Evolutionary conservation across 2,329 filamentous ascomycete genomes (phyloP).

Genomic region (Graphium sp.): DNA sequence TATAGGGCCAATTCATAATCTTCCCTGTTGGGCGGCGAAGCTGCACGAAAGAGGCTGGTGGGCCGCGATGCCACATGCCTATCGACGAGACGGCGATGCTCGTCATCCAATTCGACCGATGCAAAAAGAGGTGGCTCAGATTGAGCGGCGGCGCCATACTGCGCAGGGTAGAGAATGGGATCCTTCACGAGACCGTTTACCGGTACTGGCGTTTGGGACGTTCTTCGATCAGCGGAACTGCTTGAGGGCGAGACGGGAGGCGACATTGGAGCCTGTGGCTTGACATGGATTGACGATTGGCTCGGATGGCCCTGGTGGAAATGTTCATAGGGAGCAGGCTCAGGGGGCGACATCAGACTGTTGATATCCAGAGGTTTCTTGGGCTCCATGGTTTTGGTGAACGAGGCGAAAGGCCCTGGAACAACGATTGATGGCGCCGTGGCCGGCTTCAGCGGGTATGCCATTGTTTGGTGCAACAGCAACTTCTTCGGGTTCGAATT

Average conservation of each 20-base stretch:
- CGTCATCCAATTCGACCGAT: conserved; percentile 19
- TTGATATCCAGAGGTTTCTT: conserved; percentile 29
- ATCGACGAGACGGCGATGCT: conserved; percentile 27
- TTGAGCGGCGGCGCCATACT: conserved; percentile 22
- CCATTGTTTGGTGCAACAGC: too few species aligned
- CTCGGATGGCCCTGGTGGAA: conserved; percentile 21
- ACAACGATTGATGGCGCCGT: conserved; percentile 10
- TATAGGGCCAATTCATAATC: conserved; percentile 36
- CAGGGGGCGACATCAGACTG: conserved; percentile 46
- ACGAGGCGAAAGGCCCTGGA: conserved; percentile 11
- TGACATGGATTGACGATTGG: conserved; percentile 11
- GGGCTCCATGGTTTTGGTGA: conserved; percentile 8
- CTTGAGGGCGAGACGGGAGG: conserved; percentile 38
- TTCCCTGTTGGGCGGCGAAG: conserved; percentile 28
- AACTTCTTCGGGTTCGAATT: too few species aligned
- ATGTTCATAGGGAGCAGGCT: conserved; percentile 32
- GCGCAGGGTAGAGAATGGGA: conserved; percentile 38
- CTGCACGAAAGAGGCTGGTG: conserved; percentile 20
- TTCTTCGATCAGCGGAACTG: too few species aligned
- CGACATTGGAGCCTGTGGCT: conserved; percentile 27
- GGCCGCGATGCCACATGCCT: conserved; percentile 29
- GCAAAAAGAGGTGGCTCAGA: conserved; percentile 33
- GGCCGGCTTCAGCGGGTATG: conserved; percentile 4
- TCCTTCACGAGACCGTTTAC: conserved; percentile 20
- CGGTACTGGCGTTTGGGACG: conserved; percentile 6